These are phyloP conservation scores for Terana coerulea DNA, from an alignment of 768 basidiomycete genomes.

Conservation along the genomic window DNA sequence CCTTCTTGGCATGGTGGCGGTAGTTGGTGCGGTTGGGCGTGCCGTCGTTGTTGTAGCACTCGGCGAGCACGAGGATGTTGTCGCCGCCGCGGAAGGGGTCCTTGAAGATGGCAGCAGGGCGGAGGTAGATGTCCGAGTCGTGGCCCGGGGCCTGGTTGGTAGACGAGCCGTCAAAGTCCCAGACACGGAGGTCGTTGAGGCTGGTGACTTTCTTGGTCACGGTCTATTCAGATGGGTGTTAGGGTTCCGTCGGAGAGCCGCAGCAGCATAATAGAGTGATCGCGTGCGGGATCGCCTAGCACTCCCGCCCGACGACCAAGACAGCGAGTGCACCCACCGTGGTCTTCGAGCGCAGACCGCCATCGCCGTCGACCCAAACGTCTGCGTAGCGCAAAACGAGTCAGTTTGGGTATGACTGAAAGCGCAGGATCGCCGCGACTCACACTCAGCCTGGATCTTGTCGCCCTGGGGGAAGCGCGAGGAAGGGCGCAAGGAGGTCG, in stretches of 20 bases:
- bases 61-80: slow-evolving; percentile 96
- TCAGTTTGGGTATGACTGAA: slow-evolving; percentile 12
- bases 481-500: slow-evolving; percentile 87
- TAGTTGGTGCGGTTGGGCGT: slow-evolving; percentile 96
- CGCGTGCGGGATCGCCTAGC: neutral
- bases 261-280: neutral
- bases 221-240: slow-evolving; percentile 49
- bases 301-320: neutral
- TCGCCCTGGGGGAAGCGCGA: slow-evolving; percentile 86
- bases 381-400: slow-evolving; percentile 46
- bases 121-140: slow-evolving; percentile 98
- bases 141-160: slow-evolving; percentile 95
- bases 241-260: slow-evolving; percentile 11
- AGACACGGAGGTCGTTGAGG: slow-evolving; percentile 88
- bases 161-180: slow-evolving; percentile 99
- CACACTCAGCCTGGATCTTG: slow-evolving; percentile 94
- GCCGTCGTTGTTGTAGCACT: slow-evolving; percentile 98
- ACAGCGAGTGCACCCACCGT: slow-evolving; percentile 49
- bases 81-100: slow-evolving; percentile 99
- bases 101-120: slow-evolving; percentile 95
- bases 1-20: slow-evolving; percentile 91
- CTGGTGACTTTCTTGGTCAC: slow-evolving; percentile 82
- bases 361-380: slow-evolving; percentile 97
- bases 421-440: slow-evolving; percentile 21
- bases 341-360: slow-evolving; percentile 94